Base-by-base conservation (phyloP, 352 stramenopile genomes). In the Thalassiosira delicatula region DNA sequence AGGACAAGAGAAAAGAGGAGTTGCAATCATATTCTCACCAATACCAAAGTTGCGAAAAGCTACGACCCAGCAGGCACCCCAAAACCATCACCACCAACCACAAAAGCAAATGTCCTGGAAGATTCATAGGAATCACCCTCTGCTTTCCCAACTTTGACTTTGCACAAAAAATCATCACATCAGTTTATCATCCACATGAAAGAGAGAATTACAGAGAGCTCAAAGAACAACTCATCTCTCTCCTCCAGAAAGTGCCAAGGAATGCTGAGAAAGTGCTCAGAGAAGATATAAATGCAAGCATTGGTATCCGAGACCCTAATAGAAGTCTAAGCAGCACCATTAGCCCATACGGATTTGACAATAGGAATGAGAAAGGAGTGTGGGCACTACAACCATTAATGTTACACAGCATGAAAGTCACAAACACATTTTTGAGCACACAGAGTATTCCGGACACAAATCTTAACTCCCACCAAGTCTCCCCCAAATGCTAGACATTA, bases 21-120 rank as follows among this genome's bases (percentile, higher is more conserved):
- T 74, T 14, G 66, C 32, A n/a, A 74, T 74, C 42, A 65, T 74
- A 8, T 37, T 74, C 27, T 65, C 30, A n/a, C n/a, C n/a, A n/a
- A n/a, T n/a, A 2, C 66, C 66, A 1, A 4, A 21, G 42, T 74
- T 65, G 25, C 21, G 29, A 5, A n/a, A 56, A 65, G 66, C 66
- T 74, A 44, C 17, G 32, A 56, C 63, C 29, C 3, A 37, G 46
- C 66, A 19, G 51, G 51, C 12, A 30, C 30, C 1, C 25, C 25
- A 56, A 33, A 51, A 65, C 51, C 0, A 35, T 65, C 1, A 63
- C 44, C 5, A 63, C 51, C 5, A 12, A 1, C 19, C 35, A 27
- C n/a, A 27, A 32, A 32, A 25, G 54, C 17, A n/a, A n/a, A n/a
- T n/a, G n/a, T n/a, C n/a, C n/a, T n/a, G n/a, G n/a, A 7, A 9